Percentiles rank a stretch among this genome's conserved stretches.
Conservation (phyloP, 2,329 filamentous ascomycete species). For the Cercospora janseana region DNA sequence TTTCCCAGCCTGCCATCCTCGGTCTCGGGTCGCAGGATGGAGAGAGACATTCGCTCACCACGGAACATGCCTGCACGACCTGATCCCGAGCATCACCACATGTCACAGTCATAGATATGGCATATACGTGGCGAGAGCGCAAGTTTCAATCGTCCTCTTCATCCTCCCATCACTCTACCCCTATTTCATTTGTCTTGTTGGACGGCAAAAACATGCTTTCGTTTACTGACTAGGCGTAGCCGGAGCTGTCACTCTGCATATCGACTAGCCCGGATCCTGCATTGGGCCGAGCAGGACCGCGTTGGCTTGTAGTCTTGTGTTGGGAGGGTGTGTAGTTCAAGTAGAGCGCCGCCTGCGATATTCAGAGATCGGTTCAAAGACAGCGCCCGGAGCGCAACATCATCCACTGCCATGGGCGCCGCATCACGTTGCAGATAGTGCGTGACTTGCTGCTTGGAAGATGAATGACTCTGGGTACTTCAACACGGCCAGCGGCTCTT, state of each 20-base stretch:
- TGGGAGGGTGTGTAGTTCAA: background rate
- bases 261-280: conserved; percentile 10
- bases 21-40: background rate
- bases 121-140: background rate
- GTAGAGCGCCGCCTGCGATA: background rate
- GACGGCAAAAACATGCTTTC: conserved; percentile 7
- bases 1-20: background rate
- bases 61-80: conserved; percentile 3
- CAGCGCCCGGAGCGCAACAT: conserved; percentile 2
- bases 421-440: background rate
- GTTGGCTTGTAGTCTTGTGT: conserved; percentile 4
- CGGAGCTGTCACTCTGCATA: conserved; percentile 5
- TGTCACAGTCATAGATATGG: conserved; percentile 3
- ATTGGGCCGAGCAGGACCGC: background rate
- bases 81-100: background rate
- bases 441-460: background rate
- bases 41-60: background rate
- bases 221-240: conserved; percentile 12
- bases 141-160: background rate
- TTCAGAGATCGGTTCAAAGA: background rate
- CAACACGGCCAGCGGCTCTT: conserved; percentile 12
- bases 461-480: conserved; percentile 14
- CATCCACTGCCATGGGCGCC: background rate
- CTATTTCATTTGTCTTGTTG: conserved; percentile 10
- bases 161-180: background rate